A percentile compares a stretch with the other conserved stretches of the same genome.
These are phyloP conservation scores for Ophiobolus disseminans DNA, from an alignment of 2,329 filamentous ascomycete genomes.

Conservation along the genomic window DNA sequence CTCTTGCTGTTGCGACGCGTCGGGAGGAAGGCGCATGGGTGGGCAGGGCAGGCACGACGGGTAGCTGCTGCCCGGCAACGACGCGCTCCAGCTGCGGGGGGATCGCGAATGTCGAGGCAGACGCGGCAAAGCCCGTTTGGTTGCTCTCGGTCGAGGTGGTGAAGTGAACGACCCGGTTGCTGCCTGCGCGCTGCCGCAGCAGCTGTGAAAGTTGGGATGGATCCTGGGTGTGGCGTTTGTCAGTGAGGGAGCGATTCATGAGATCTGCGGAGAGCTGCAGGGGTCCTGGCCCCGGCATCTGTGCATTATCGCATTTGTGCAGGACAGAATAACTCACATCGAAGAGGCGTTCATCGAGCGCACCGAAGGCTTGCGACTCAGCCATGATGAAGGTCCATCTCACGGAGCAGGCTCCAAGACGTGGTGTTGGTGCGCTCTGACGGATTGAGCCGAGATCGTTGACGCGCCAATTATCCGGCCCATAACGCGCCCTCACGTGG, in stretches of 20 bases:
- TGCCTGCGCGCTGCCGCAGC: conserved; percentile 44
- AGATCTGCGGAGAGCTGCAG: conserved; percentile 35
- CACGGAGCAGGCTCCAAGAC: conserved; percentile 7
- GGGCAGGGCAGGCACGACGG: conserved; percentile 17
- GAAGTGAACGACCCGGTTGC: conserved; percentile 27
- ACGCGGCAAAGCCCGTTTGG: conserved; percentile 15
- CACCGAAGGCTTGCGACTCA: conserved; percentile 37
- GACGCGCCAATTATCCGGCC: conserved; percentile 21
- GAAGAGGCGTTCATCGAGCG: conserved; percentile 39
- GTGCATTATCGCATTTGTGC: conserved; percentile 20
- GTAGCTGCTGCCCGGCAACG: conserved; percentile 21
- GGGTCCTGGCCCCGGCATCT: conserved; percentile 21
- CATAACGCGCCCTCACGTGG: conserved; percentile 26
- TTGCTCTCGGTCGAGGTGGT: conserved; percentile 33
- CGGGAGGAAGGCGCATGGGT: conserved; percentile 25
- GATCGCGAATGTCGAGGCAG: conserved; percentile 9
- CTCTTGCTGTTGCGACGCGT: conserved; percentile 36
- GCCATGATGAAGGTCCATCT: conserved; percentile 33
- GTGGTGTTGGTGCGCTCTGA: conserved; percentile 21
- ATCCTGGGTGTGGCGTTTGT: conserved; percentile 38
- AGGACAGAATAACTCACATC: conserved; percentile 42
- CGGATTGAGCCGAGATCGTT: conserved; percentile 13
- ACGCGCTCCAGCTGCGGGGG: conserved; percentile 9
- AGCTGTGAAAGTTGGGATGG: conserved; percentile 47
- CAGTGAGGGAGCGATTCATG: conserved; percentile 19